Percentiles rank a stretch among this genome's conserved stretches.
Conservation (phyloP, 2,329 filamentous ascomycete species). For the Aspergillus arachidicola region DNA sequence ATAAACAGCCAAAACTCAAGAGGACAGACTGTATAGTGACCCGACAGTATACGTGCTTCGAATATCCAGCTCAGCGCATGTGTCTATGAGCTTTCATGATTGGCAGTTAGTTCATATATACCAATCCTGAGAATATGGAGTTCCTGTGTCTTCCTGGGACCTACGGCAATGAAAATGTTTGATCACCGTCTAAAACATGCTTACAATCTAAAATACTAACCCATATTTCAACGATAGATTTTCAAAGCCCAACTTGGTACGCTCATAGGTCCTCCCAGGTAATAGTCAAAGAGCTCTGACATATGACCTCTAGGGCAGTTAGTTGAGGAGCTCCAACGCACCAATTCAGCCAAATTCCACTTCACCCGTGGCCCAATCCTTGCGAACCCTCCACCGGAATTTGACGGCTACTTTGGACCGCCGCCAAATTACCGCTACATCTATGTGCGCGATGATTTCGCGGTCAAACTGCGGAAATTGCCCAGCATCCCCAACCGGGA, state of each 20-base stretch:
- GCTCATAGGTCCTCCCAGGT: no score
- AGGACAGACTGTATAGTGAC: no score
- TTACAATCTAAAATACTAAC: background rate
- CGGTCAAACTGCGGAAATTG: no score
- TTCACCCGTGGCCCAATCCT: background rate
- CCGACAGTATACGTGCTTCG: no score
- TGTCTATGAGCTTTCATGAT: no score
- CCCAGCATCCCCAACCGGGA: no score
- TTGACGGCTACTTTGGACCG: background rate
- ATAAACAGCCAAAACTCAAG: no score
- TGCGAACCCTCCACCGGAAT: background rate
- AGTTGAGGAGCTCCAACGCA: background rate
- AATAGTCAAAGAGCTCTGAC: background rate
- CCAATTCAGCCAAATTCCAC: background rate
- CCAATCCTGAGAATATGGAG: no score
- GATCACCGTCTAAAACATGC: background rate
- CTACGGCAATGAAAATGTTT: background rate
- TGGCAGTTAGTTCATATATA: no score
- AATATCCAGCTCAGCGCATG: no score
- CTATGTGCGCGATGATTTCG: no score
- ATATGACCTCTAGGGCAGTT: background rate
- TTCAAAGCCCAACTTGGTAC: background rate
- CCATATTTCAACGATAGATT: background rate
- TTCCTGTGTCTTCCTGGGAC: background rate
- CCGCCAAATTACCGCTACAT: no score